Evolutionary conservation across 208 protist genomes (phyloP), one percentile per base, ranked within the genome.

Genomic region (Acanthamoeba royreba): DNA sequence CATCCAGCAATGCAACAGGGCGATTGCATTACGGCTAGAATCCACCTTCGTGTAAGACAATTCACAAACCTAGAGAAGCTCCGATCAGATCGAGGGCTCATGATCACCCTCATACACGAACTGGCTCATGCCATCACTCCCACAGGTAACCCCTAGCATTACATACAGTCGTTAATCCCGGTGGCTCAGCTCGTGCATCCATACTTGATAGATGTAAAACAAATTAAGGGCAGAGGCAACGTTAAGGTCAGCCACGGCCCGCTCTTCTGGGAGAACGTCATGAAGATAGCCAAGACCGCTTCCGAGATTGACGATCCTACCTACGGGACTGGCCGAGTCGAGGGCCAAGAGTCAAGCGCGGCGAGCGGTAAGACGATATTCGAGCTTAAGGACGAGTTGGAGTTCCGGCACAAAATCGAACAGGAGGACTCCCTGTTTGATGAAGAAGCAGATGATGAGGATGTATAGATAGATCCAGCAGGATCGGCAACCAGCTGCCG

Each of bases 81-180:
- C 13, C 2, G 69, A 22, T 81, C 69, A 1, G 69, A 81, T n/a
- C 2, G 69, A 3, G 69, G 69, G 2, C 69, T 81, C 69, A 81
- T 81, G 69, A 81, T 81, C 33, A 81, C 69, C 17, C 69, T 81
- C 69, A 81, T 81, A 33, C 69, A 81, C 69, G 69, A 81, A 28
- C 69, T 81, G 69, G 69, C 69, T 43, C 69, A 81, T 25, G 69
- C 69, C 38, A 81, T 81, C 69, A 81, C 69, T 28, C 69, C 69
- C 2, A 47, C 69, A 47, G 69, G 69, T 81, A 28, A 17, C 40
- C 55, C 31, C n/a, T 42, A 4, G 4, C 13, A 77, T 43, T 38
- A 45, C 35, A 3, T 40, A 7, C 31, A 40, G 15, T 9, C 28
- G 3, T 42, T 4, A 35, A 77, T 45, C 63, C 7, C 17, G 9